Base-by-base conservation (phyloP, 2,329 filamentous ascomycete species). In the Alternaria sp. region DNA sequence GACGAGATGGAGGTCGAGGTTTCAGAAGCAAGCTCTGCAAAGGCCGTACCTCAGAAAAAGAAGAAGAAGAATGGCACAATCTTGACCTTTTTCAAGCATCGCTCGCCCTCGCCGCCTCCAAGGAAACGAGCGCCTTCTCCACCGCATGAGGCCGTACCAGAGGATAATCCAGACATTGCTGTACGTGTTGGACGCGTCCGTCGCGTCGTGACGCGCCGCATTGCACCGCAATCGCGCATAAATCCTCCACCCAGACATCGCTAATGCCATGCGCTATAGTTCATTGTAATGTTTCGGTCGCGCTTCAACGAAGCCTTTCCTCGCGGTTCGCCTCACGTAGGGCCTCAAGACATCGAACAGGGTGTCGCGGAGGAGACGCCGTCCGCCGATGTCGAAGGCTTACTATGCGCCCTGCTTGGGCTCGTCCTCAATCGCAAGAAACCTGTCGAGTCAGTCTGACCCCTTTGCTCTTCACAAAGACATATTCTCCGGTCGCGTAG, bases 231-330 rank as follows among this genome's bases (percentile, higher is more conserved):
- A 25, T 61, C 54, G 49, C 63, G 69, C 71, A 67, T 74, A 72
- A 68, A 72, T 56, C 63, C 62, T 69, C 65, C 72, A 66, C 17
- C 66, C 61, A 61, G 70, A 28, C 53, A 56, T 47, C 44, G 73
- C 77, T 80, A 73, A 80, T 66, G 59, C 69, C 75, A 71, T 72
- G 70, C 64, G 28, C 46, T 53, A 54, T 60, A 97, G 93, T 97
- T 99, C 82, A 92, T 99, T 81, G 93, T 98, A 71, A 97, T 97
- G 93, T 99, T 98, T 82, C 90, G 95, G 80, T 91, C 92, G 81
- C 93, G 96, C 76, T 98, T 99, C 81, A 90, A 87, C 81, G 93
- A 97, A 64, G 91, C 89, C 64, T 96, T 99, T 71, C 91, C 94
- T 51, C 91, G 93, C 80, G 96, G 93, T 30, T 86, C 97, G 36